Base-by-base conservation (phyloP, 805 yeast species). In the Metschnikowia lunata region DNA sequence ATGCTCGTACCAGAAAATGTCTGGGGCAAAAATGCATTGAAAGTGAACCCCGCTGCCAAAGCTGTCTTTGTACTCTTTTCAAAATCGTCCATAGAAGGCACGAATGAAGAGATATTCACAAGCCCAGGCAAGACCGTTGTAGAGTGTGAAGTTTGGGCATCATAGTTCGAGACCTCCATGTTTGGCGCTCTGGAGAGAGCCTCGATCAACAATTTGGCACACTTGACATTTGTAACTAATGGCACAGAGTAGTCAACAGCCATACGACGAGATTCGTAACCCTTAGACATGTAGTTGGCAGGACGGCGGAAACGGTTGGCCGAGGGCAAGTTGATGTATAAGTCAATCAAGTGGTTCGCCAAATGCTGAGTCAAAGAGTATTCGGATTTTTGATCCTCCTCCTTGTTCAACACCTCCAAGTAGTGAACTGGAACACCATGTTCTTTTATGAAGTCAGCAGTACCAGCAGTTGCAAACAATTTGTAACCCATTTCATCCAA, bases 221-320 rank as follows among this genome's bases (percentile, higher is more conserved):
- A 84, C 72, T 93, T 93, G 55, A 93, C 98, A 63, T 93, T 93
- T 53, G 99, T 93, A 40, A 93, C 96, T 65, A 93, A 77, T 40
- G 99, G 99, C 63, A 93, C 89, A 41, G 97, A 90, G 66, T 87
- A 95, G 71, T 93, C 99, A 54, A 93, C 97, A 56, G 99, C 99
- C 98, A 93, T 87, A 76, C 99, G 93, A 78, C 99, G 95, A 37
- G 98, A 88, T 68, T 80, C 83, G 78, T 93, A 93, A 66, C 99
- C 99, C 73, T 87, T 89, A 27, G 97, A 88, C 77, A 93, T 88
- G 72, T 93, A 93, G 50, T 91, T 85, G 44, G 99, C 97, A 49
- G 99, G 99, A 71, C 99, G 88, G 67, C 99, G 86, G 82, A 88
- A 93, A 64, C 97, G 79, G 78, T 93, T 93, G 38, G 96, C 76